Evolutionary conservation across 73 alveolate genomes (phyloP).

Genomic region (Paramecium sexaurelia): DNA sequence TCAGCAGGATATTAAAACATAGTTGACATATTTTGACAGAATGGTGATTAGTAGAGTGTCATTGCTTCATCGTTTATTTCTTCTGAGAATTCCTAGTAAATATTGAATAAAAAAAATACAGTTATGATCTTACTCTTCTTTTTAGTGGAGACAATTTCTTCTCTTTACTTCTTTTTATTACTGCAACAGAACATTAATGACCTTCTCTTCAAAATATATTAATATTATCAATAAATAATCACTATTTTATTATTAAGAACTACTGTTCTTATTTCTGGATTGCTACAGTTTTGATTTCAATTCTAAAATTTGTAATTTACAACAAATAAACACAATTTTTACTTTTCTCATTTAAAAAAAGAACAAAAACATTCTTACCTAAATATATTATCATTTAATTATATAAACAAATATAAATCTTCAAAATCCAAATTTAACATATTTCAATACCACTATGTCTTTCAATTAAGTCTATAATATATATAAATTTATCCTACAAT

Average conservation of each 20-base stretch:
- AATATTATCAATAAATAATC: not conserved
- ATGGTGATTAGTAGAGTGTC: slow-evolving; percentile 1
- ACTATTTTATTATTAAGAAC: not conserved
- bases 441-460: too few species aligned
- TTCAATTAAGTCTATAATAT: too few species aligned
- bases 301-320: not conserved
- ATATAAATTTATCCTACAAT: too few species aligned
- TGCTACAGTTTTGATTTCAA: not conserved
- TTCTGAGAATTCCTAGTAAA: not conserved
- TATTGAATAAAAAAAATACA: not conserved
- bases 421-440: too few species aligned
- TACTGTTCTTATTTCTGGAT: not conserved
- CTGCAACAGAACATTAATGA: not conserved
- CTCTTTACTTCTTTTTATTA: not conserved
- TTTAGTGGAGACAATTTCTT: not conserved
- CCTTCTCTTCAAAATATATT: not conserved
- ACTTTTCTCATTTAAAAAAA: not conserved
- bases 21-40: not conserved
- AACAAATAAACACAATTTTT: not conserved
- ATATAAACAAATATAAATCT: not conserved
- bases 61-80: not conserved
- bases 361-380: not conserved
- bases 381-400: not conserved
- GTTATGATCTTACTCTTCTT: not conserved
- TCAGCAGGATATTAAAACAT: not conserved